A percentile compares a stretch with the other conserved stretches of the same genome.
Evolutionary conservation across 176 grass and related monocot genomes (phyloP).

Genomic region (Saccharum spontaneum): DNA sequence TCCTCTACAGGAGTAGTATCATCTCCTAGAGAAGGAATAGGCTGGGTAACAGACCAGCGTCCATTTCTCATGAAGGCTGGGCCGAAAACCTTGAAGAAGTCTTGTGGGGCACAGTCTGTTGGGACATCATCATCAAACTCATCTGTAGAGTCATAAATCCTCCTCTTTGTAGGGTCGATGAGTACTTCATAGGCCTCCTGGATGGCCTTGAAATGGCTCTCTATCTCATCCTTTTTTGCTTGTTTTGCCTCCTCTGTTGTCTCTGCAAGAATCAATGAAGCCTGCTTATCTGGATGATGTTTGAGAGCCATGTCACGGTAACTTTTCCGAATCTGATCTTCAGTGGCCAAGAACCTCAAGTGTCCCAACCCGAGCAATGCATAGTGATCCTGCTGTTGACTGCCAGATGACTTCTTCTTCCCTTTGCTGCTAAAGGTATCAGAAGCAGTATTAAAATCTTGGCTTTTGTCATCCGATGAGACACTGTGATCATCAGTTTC

Average conservation of each 20-base stretch:
- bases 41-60: constrained; percentile 80
- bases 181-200: constrained; percentile 96
- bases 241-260: constrained; percentile 79
- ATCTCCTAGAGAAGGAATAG: constrained; percentile 80
- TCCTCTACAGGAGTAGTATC: constrained; percentile 59
- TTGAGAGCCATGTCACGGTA: constrained; percentile 94
- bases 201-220: constrained; percentile 87
- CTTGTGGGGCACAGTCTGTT: constrained; percentile 85
- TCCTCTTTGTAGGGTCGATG: constrained; percentile 89
- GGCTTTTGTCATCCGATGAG: constrained; percentile 77
- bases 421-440: constrained; percentile 87
- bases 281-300: constrained; percentile 97
- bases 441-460: constrained; percentile 55
- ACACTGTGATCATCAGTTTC: constrained; percentile 78
- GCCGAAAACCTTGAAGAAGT: constrained; percentile 95
- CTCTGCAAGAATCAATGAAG: constrained; percentile 71
- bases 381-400: constrained; percentile 95
- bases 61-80: constrained; percentile 98
- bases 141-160: constrained; percentile 94
- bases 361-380: constrained; percentile 79
- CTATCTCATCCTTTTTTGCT: constrained; percentile 95
- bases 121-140: constrained; percentile 99
- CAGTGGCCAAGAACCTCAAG: constrained; percentile 90
- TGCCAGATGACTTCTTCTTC: constrained; percentile 87
- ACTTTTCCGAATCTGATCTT: constrained; percentile 94